Base-by-base conservation (phyloP, 1,284 basidiomycete species). In the Ganoderma boninense region DNA sequence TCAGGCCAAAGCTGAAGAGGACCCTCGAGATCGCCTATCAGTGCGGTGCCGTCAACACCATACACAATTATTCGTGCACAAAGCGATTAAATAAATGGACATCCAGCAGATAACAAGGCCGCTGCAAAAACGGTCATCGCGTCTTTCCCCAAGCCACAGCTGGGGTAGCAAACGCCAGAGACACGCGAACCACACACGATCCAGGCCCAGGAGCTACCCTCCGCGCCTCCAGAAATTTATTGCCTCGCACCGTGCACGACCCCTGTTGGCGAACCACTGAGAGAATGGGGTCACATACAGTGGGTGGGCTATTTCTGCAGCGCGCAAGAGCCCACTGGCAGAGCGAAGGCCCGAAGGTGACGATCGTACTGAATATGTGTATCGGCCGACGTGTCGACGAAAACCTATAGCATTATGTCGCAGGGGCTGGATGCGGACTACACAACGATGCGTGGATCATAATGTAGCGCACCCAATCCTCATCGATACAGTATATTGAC, bases 121-220 rank as follows among this genome's bases (percentile, higher is more conserved):
- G 78, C 80, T 56, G 79, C 86, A 13, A 77, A 82, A 40, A 49
- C 76, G 2, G 81, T 84, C 71, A 79, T 86, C 64, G 75, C 79
- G 23, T 72, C 75, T 20, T 78, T 81, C 69, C 79, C 80, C 20
- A 76, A 73, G 29, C 78, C 79, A 18, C 68, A 72, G 2, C 44
- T 68, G 38, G 38, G 38, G 7, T 38, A 38, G 10, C 38, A 56
- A 32, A 14, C 54, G 16, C 14, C 23, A 5, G 72, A 14, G 71
- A 68, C 23, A 79, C 79, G 6, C 6, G 38, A 32, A 32, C 29
- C 29, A 4, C 29, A 32, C 29, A 32, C 29, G 38, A 38, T 38
- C 3, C 35, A 35, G 35, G 4, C 7, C 6, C 38, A 38, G 7
- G 38, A 38, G 38, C 38, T 32, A 38, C 38, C 38, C 38, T 7